phyloP scores from a whole-genome alignment of 2,329 filamentous ascomycete genomes.

The Ramichloridium luteum region DNA sequence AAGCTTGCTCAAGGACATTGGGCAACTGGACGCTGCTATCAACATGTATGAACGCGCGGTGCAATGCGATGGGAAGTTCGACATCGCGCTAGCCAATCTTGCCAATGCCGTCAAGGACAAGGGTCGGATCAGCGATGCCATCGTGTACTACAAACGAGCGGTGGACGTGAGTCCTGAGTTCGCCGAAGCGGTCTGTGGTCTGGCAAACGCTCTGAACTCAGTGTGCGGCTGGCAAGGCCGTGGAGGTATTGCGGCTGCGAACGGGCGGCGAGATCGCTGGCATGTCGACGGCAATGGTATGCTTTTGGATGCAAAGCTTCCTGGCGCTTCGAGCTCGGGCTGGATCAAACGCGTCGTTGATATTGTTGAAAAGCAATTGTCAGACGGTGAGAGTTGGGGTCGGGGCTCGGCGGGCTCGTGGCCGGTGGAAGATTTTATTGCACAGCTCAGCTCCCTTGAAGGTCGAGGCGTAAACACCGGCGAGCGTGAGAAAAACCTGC shows the following conservation, averaged over 20 bases:
- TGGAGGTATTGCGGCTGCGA: slow-evolving; percentile 67
- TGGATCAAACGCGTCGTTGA: slow-evolving; percentile 84
- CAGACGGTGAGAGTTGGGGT: slow-evolving; percentile 79
- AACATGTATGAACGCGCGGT: slow-evolving; percentile 96
- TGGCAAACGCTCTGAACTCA: slow-evolving; percentile 89
- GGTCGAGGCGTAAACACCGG: slow-evolving; percentile 19
- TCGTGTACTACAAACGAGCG: slow-evolving; percentile 79
- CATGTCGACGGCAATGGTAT: slow-evolving; percentile 79
- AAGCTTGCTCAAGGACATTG: slow-evolving; percentile 90
- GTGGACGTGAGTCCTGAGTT: slow-evolving; percentile 90
- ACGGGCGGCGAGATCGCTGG: slow-evolving; percentile 72
- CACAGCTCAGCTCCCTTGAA: slow-evolving; percentile 34
- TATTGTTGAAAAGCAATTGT: slow-evolving; percentile 78
- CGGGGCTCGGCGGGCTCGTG: slow-evolving; percentile 47
- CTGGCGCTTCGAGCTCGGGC: slow-evolving; percentile 52
- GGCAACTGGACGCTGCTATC: slow-evolving; percentile 81
- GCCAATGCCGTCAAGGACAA: slow-evolving; percentile 98
- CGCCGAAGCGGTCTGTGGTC: slow-evolving; percentile 88
- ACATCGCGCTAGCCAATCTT: slow-evolving; percentile 91
- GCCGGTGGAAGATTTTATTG: slow-evolving; percentile 31
- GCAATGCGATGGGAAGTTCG: slow-evolving; percentile 81
- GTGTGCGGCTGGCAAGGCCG: slow-evolving; percentile 90
- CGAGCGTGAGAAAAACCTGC: slow-evolving; percentile 28
- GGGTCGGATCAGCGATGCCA: slow-evolving; percentile 82
- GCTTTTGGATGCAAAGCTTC: slow-evolving; percentile 58